A percentile compares a stretch with the other conserved stretches of the same genome.
Evolutionary conservation across 257 asterid genomes (phyloP).

Genomic region (Leptodermis oblonga): DNA sequence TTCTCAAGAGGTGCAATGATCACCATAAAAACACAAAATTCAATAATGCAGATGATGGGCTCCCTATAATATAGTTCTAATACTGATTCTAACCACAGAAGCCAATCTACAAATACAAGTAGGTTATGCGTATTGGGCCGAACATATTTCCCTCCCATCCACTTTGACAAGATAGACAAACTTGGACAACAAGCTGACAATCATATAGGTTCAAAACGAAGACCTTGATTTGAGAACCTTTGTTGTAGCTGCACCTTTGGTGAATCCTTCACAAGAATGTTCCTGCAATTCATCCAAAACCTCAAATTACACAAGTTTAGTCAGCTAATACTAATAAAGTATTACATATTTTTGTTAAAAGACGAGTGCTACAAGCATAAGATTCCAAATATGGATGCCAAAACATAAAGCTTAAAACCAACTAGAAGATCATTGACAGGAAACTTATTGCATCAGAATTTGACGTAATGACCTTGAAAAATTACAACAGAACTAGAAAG

Average conservation of each 20-base stretch:
- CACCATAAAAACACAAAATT: not conserved
- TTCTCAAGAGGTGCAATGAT: not conserved
- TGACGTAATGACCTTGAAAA: not conserved
- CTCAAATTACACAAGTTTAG: conserved; percentile 9
- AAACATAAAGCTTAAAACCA: not conserved
- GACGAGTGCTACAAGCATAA: not conserved
- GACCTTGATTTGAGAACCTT: conserved; percentile 54
- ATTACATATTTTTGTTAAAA: not conserved
- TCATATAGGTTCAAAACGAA: conserved; percentile 10
- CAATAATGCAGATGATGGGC: not conserved
- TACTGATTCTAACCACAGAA: no score
- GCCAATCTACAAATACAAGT: no score
- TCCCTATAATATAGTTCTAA: not conserved
- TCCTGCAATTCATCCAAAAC: conserved; percentile 49
- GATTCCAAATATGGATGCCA: not conserved
- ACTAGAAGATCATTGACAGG: not conserved
- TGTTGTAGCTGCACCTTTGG: conserved; percentile 59
- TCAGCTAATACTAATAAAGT: conserved; percentile 8
- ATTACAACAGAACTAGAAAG: not conserved
- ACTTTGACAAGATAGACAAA: not conserved
- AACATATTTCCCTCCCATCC: no score
- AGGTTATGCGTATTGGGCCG: no score
- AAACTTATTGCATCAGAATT: no score
- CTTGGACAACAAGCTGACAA: not conserved
- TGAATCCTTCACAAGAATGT: conserved; percentile 50